phyloP scores from a whole-genome alignment of 225 moss, liverwort and hornwort genomes.

The Pseudoscleropodium purum region DNA sequence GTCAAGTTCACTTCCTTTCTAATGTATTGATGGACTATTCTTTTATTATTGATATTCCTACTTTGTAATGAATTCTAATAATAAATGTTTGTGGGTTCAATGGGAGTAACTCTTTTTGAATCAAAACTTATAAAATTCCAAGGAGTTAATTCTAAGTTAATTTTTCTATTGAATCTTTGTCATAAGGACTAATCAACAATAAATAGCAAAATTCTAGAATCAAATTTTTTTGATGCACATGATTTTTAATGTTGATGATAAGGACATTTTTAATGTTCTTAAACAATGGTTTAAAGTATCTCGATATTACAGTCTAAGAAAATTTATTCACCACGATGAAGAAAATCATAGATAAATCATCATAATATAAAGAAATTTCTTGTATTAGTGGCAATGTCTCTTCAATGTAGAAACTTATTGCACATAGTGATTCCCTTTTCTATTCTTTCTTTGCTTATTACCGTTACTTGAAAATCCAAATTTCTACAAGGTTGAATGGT shows the following conservation, averaged over 20 bases:
- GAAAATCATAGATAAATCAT: background rate
- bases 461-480: accelerated
- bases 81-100: background rate
- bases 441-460: background rate
- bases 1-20: background rate
- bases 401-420: background rate
- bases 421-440: background rate
- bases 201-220: background rate
- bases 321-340: background rate
- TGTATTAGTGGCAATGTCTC: background rate
- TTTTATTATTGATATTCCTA: background rate
- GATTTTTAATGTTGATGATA: background rate
- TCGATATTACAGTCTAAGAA: background rate
- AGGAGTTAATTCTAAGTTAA: background rate
- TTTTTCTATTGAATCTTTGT: background rate
- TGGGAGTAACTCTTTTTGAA: background rate
- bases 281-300: background rate
- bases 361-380: background rate
- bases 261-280: background rate
- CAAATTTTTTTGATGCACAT: background rate
- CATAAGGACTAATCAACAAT: background rate
- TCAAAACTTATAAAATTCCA: background rate
- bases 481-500: background rate
- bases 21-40: background rate
- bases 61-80: background rate